Evolutionary conservation across 2,329 filamentous ascomycete genomes (phyloP).

Genomic region (Thielaviopsis ethacetica): DNA sequence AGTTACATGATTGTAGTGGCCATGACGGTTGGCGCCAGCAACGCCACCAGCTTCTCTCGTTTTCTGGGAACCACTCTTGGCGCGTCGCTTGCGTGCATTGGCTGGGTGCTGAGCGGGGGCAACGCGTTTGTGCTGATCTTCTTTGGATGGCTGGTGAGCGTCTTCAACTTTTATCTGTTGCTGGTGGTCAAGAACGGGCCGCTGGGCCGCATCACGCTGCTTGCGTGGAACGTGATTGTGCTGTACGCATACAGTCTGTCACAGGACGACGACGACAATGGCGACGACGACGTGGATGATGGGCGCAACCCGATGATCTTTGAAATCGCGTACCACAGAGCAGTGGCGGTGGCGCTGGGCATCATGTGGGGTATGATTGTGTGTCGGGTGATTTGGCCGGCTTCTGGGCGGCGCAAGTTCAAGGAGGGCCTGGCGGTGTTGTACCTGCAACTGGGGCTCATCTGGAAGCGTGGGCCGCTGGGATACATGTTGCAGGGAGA

Average conservation of each 20-base stretch:
- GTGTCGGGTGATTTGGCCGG: slow-evolving; percentile 82
- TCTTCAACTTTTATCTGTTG: slow-evolving; percentile 82
- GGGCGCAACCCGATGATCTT: slow-evolving; percentile 69
- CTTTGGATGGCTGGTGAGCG: slow-evolving; percentile 64
- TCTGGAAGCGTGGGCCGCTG: slow-evolving; percentile 89
- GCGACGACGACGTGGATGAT: slow-evolving; percentile 79
- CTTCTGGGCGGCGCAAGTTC: slow-evolving; percentile 74
- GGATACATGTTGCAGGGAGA: slow-evolving; percentile 50
- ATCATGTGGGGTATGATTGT: slow-evolving; percentile 87
- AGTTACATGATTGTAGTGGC: slow-evolving; percentile 97
- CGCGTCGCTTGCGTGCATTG: slow-evolving; percentile 54
- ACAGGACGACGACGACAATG: slow-evolving; percentile 60
- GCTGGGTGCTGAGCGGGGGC: slow-evolving; percentile 62
- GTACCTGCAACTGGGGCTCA: slow-evolving; percentile 85
- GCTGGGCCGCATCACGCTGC: slow-evolving; percentile 80
- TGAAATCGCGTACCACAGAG: slow-evolving; percentile 75
- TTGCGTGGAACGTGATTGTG: slow-evolving; percentile 91
- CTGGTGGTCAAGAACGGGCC: slow-evolving; percentile 70
- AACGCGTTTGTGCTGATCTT: slow-evolving; percentile 63
- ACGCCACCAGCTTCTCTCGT: slow-evolving; percentile 76
- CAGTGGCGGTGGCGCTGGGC: slow-evolving; percentile 70
- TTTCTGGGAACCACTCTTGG: slow-evolving; percentile 78
- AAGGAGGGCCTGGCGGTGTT: slow-evolving; percentile 80
- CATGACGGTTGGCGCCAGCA: slow-evolving; percentile 93
- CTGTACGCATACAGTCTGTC: slow-evolving; percentile 87